Evolutionary conservation across 306 rosid genomes (phyloP).

Genomic region (Purshia tridentata): DNA sequence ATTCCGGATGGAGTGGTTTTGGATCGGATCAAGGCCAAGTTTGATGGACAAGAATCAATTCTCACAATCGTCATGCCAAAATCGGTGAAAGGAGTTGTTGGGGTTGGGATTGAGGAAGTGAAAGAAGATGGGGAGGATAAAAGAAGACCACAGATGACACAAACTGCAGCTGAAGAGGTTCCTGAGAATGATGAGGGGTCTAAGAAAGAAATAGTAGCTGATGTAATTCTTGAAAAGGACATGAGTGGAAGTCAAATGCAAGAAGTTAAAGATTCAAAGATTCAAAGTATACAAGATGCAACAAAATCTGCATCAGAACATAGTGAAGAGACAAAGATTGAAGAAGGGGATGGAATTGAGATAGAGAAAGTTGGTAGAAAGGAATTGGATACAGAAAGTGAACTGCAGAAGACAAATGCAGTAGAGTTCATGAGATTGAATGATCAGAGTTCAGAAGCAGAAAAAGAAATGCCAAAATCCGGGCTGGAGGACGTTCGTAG

Average conservation of each 20-base stretch:
- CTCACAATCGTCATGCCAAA: constrained; percentile 66
- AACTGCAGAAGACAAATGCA: too few species aligned
- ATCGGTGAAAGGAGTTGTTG: constrained; percentile 44
- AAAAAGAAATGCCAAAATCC: not conserved
- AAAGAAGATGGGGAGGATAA: constrained; percentile 35
- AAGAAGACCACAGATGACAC: constrained; percentile 9
- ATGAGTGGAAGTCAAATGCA: constrained; percentile 7
- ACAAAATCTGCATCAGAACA: not conserved
- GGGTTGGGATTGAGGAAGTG: constrained; percentile 54
- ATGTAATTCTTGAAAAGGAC: not conserved
- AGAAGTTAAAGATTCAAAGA: constrained; percentile 7
- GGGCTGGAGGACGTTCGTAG: not conserved
- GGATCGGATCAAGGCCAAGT: constrained; percentile 64
- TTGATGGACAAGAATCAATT: constrained; percentile 46
- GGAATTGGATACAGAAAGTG: too few species aligned
- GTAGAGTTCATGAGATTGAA: too few species aligned
- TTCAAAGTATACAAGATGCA: not conserved
- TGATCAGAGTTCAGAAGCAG: constrained; percentile 10
- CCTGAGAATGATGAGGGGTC: not conserved
- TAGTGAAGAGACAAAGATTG: not conserved
- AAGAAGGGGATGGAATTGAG: constrained; percentile 1
- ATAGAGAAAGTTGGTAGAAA: constrained; percentile 5
- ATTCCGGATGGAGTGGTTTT: constrained; percentile 63
- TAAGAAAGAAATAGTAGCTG: not conserved
- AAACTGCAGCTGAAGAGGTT: constrained; percentile 2